These are phyloP conservation scores for Hypsizygus marmoreus DNA, from an alignment of 768 basidiomycete genomes.

Conservation along the genomic window DNA sequence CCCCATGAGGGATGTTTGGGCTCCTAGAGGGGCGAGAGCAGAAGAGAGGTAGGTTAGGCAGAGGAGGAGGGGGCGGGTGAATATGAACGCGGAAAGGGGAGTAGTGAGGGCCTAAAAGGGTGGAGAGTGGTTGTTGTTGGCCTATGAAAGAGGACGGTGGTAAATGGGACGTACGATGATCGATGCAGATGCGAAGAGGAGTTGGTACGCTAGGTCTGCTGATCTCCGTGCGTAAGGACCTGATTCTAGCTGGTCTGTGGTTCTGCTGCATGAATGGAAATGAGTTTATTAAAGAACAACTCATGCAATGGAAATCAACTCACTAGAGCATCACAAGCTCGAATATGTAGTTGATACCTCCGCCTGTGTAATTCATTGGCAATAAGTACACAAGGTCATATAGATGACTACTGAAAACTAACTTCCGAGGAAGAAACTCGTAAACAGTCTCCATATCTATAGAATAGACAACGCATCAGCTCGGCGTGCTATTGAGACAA, in stretches of 20 bases:
- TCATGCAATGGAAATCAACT: conserved; percentile 4
- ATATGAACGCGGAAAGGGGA: conserved; percentile 57
- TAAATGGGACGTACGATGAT: conserved; percentile 56
- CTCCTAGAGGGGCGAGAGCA: conserved; percentile 61
- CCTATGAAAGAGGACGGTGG: neutral
- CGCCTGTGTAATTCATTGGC: conserved; percentile 31
- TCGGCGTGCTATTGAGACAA: neutral
- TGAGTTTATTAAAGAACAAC: conserved; percentile 3
- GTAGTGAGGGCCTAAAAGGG: conserved; percentile 59
- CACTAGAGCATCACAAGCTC: conserved; percentile 77
- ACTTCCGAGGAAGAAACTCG: conserved; percentile 77
- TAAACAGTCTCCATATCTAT: conserved; percentile 74
- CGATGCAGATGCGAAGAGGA: conserved; percentile 50
- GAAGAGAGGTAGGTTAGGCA: conserved; percentile 72
- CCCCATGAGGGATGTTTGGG: conserved; percentile 77
- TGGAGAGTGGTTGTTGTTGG: neutral
- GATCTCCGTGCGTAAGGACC: conserved; percentile 59
- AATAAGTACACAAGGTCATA: too few relatives aligned
- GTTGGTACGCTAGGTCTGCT: conserved; percentile 79
- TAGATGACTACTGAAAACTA: too few relatives aligned
- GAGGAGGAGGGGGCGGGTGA: conserved; percentile 67
- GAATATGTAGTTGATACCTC: conserved; percentile 60
- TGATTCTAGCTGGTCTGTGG: conserved; percentile 64
- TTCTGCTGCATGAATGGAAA: conserved; percentile 49
- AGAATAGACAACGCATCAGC: neutral